phyloP scores from a whole-genome alignment of 768 basidiomycete species.

The Pleurotus sapidus region DNA sequence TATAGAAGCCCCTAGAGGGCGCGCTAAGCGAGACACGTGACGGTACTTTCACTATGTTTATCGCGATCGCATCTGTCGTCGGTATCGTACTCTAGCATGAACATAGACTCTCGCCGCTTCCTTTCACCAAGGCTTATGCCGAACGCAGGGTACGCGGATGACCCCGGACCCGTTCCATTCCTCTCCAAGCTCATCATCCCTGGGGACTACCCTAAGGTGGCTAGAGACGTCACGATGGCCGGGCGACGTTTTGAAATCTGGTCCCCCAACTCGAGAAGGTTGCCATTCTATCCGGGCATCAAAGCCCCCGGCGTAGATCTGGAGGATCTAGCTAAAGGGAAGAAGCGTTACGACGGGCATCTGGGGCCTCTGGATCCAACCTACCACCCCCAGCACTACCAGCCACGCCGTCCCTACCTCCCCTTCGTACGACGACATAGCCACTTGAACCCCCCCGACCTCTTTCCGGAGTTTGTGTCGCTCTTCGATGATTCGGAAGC shows the following conservation, averaged over 20 bases:
- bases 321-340: background rate
- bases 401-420: background rate
- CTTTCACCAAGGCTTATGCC: background rate
- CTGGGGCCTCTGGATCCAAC: constrained; percentile 1
- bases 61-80: background rate
- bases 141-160: background rate
- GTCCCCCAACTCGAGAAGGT: background rate
- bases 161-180: background rate
- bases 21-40: background rate
- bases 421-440: background rate
- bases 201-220: background rate
- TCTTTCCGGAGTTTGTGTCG: too few relatives aligned
- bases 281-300: background rate
- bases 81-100: background rate
- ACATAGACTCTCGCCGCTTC: background rate
- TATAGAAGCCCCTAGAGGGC: background rate
- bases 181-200: background rate
- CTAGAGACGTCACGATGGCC: background rate
- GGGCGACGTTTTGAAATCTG: background rate
- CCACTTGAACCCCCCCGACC: too few relatives aligned
- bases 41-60: background rate
- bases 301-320: background rate
- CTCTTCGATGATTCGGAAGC: too few relatives aligned
- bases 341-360: background rate
- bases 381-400: background rate